phyloP scores from a whole-genome alignment of 441 rosid species.

The Aquilaria agallochum region DNA sequence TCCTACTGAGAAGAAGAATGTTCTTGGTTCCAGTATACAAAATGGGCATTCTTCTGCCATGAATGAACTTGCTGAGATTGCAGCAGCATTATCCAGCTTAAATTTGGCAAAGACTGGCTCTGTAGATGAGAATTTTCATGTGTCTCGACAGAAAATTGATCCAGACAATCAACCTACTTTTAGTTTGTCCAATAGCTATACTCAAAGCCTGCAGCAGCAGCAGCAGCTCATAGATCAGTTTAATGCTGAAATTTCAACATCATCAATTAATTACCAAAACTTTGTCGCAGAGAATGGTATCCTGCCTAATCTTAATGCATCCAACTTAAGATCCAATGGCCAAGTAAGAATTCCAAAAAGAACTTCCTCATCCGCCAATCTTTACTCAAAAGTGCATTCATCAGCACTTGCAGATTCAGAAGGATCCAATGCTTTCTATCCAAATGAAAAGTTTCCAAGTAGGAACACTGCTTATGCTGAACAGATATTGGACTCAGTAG shows the following conservation, averaged over 20 bases:
- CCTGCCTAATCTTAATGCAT: constrained; percentile 36
- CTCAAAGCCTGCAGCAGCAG: constrained; percentile 32
- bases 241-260: constrained; percentile 39
- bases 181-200: constrained; percentile 45
- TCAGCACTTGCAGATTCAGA: constrained; percentile 47
- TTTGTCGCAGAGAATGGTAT: constrained; percentile 36
- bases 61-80: constrained; percentile 50
- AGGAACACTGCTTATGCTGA: constrained; percentile 44
- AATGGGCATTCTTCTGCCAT: constrained; percentile 39
- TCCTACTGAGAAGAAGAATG: constrained; percentile 49
- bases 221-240: constrained; percentile 42
- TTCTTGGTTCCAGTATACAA: constrained; percentile 34
- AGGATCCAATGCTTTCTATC: constrained; percentile 36
- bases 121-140: constrained; percentile 33
- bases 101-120: constrained; percentile 47
- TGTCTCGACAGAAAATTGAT: constrained; percentile 37
- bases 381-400: constrained; percentile 47
- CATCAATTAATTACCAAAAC: constrained; percentile 42
- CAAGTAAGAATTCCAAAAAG: constrained; percentile 58
- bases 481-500: constrained; percentile 40
- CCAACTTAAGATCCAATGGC: constrained; percentile 38
- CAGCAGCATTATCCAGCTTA: constrained; percentile 52
- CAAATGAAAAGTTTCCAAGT: constrained; percentile 39
- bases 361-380: constrained; percentile 70
- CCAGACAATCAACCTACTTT: constrained; percentile 43